Conservation (phyloP, 1,284 basidiomycete species). For the Rhodotorula sp. region DNA sequence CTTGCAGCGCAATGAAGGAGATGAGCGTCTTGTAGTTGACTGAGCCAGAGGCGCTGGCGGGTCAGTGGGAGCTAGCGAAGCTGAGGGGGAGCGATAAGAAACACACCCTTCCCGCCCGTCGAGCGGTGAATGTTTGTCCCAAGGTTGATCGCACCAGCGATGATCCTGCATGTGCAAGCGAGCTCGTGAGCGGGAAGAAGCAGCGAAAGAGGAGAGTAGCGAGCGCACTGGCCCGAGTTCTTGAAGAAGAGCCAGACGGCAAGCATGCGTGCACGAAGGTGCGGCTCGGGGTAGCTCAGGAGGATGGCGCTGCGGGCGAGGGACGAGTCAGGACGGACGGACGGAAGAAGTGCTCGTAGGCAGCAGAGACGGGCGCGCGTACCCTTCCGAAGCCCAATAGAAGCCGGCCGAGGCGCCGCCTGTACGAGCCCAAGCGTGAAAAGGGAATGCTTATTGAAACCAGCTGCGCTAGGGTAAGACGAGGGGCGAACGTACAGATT, state of each 20-base stretch:
- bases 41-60: background rate
- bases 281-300: slow-evolving; percentile 46
- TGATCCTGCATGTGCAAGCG: slow-evolving; percentile 11
- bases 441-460: background rate
- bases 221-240: slow-evolving; percentile 37
- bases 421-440: background rate
- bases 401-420: slow-evolving; percentile 11
- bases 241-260: slow-evolving; percentile 50
- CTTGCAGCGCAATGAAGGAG: slow-evolving; percentile 17
- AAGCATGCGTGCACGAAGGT: slow-evolving; percentile 48
- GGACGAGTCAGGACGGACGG: background rate
- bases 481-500: background rate
- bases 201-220: no score
- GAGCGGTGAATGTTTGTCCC: slow-evolving; percentile 49
- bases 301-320: slow-evolving; percentile 11
- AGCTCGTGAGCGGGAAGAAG: background rate
- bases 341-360: no score
- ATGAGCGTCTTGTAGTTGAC: slow-evolving; percentile 19
- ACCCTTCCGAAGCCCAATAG: slow-evolving; percentile 24
- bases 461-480: background rate
- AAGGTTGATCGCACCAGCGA: slow-evolving; percentile 53
- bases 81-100: slow-evolving; percentile 27
- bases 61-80: background rate
- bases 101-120: slow-evolving; percentile 44
- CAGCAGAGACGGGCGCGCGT: background rate